These are phyloP conservation scores for Geosmithia flava DNA, from an alignment of 2,329 filamentous ascomycete species.

Conservation along the genomic window DNA sequence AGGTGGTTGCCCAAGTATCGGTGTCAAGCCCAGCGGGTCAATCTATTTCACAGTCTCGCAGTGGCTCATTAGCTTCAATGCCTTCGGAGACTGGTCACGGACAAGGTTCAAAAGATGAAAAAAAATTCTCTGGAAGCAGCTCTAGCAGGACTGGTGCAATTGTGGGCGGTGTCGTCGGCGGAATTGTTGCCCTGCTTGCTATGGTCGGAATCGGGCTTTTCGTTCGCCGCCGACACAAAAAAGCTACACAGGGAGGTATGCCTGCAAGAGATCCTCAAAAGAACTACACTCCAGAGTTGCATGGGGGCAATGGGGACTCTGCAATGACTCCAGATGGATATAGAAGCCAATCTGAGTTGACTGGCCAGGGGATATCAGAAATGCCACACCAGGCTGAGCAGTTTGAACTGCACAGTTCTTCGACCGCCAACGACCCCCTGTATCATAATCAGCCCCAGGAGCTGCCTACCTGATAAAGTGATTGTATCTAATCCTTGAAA, in stretches of 20 bases:
- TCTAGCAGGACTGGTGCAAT: not conserved
- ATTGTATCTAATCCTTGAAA: too few species aligned
- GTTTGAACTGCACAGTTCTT: slow-evolving; percentile 5
- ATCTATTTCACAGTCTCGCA: slow-evolving; percentile 7
- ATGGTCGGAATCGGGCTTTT: not conserved
- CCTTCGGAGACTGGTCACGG: slow-evolving; percentile 11
- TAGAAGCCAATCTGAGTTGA: not conserved
- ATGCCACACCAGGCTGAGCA: slow-evolving; percentile 6
- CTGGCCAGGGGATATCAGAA: slow-evolving; percentile 3
- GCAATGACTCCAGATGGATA: not conserved
- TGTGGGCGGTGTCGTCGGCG: not conserved
- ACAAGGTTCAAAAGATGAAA: slow-evolving; percentile 2
- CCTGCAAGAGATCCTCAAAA: not conserved
- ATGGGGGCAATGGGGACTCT: slow-evolving; percentile 1
- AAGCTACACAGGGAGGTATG: not conserved
- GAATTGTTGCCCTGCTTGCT: not conserved
- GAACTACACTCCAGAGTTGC: slow-evolving; percentile 14
- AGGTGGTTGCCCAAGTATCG: slow-evolving; percentile 26
- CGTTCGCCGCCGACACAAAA: not conserved
- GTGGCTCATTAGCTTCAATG: slow-evolving; percentile 3
- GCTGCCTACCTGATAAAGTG: too few species aligned
- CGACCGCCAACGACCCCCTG: not conserved
- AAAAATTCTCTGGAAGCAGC: not conserved
- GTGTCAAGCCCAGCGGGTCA: slow-evolving; percentile 16
- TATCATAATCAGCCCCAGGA: too few species aligned